A percentile compares a stretch with the other conserved stretches of the same genome.
phyloP scores from a whole-genome alignment of 176 grass and related monocot genomes.

The Eragrostis nindensis region DNA sequence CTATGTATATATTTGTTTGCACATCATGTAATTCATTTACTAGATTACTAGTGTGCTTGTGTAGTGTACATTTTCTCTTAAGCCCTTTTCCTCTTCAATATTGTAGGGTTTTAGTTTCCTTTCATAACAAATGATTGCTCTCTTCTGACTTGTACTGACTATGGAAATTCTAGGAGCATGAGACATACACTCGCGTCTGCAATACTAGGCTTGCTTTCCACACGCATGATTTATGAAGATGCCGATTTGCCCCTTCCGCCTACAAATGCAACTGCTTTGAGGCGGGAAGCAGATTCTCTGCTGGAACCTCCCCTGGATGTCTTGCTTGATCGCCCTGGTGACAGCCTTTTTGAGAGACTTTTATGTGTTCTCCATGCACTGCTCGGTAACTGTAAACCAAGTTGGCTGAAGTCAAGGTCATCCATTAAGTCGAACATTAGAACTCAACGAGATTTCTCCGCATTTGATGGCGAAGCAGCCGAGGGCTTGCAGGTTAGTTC shows the following conservation, averaged over 20 bases:
- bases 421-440: conserved; percentile 58
- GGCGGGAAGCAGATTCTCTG: conserved; percentile 57
- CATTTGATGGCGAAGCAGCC: conserved; percentile 83
- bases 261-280: conserved; percentile 47
- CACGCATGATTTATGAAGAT: conserved; percentile 94
- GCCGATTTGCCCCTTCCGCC: conserved; percentile 61
- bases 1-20: not conserved
- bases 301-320: conserved; percentile 64
- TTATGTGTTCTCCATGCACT: conserved; percentile 89
- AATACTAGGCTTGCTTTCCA: conserved; percentile 75
- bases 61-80: conserved; percentile 12
- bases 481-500: conserved; percentile 81
- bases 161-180: conserved; percentile 71
- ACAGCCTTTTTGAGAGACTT: conserved; percentile 89
- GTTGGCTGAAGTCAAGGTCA: conserved; percentile 93
- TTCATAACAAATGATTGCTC: conserved; percentile 17
- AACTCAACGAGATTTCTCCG: conserved; percentile 64
- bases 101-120: not conserved
- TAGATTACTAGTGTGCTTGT: not conserved
- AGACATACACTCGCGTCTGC: conserved; percentile 85
- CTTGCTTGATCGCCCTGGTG: conserved; percentile 70
- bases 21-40: conserved; percentile 6
- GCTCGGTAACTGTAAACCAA: conserved; percentile 87
- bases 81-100: too few species aligned
- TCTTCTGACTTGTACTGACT: conserved; percentile 43